Conservation (phyloP, 1,284 basidiomycete species). For the Xerocomus minutiporus region DNA sequence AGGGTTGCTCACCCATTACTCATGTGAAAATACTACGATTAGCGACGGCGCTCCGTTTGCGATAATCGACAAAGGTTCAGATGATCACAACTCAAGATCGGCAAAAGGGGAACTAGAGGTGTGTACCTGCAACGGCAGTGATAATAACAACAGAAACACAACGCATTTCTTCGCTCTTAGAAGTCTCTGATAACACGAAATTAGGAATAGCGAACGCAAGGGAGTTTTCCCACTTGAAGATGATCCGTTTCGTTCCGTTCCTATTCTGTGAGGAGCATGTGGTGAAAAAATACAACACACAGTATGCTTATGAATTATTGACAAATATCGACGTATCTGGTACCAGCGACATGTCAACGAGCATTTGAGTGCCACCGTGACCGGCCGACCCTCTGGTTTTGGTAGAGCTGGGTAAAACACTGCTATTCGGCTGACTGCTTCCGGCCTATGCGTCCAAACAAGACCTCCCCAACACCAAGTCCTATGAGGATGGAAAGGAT, state of each 20-base stretch:
- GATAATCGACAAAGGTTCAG: background rate
- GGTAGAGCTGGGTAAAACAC: background rate
- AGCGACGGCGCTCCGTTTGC: too few relatives aligned
- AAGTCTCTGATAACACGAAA: too few relatives aligned
- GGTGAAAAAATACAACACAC: background rate
- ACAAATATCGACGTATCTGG: background rate
- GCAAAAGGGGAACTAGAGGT: background rate
- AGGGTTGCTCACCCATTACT: background rate
- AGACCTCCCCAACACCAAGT: constrained; percentile 58
- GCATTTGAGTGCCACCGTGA: background rate
- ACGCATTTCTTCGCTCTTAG: too few relatives aligned
- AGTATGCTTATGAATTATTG: background rate
- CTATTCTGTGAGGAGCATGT: background rate
- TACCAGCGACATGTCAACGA: background rate
- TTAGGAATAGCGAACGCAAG: too few relatives aligned
- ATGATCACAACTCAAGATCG: background rate
- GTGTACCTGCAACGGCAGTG: too few relatives aligned
- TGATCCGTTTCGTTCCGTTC: background rate
- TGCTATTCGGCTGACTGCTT: constrained; percentile 9
- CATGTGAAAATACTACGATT: too few relatives aligned
- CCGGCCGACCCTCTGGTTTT: background rate
- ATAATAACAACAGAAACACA: too few relatives aligned
- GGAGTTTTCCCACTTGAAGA: too few relatives aligned
- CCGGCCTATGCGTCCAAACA: constrained; percentile 54
- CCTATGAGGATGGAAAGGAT: constrained; percentile 62